Conservation (phyloP, 1,284 basidiomycete species). For the Coniophora puteana region DNA sequence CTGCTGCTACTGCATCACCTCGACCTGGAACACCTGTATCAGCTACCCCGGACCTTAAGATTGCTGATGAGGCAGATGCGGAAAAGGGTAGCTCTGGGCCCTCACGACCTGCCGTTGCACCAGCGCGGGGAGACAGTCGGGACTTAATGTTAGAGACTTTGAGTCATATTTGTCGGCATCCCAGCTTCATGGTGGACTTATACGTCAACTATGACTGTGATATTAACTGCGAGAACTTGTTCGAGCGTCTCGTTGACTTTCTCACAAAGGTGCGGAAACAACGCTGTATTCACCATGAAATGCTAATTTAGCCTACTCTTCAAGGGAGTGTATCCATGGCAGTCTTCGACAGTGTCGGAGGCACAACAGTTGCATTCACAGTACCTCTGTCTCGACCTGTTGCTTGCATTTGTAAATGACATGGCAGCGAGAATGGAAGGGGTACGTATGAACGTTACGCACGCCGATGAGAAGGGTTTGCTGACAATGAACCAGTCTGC, state of each 20-base stretch:
- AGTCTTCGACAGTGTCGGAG: constrained; percentile 59
- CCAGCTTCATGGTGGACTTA: constrained; percentile 92
- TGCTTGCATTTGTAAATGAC: constrained; percentile 84
- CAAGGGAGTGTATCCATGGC: constrained; percentile 75
- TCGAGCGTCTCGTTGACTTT: constrained; percentile 89
- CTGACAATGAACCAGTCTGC: no score
- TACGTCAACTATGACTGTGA: constrained; percentile 98
- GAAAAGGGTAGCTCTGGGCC: constrained; percentile 53
- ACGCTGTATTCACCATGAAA: background rate
- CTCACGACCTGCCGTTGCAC: constrained; percentile 57
- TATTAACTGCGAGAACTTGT: constrained; percentile 94
- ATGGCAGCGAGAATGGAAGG: constrained; percentile 82
- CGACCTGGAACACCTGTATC: constrained; percentile 54
- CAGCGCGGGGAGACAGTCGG: constrained; percentile 84
- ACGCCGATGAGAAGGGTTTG: no score
- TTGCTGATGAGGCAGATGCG: constrained; percentile 41
- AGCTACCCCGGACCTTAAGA: constrained; percentile 42
- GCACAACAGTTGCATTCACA: constrained; percentile 77
- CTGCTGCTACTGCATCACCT: constrained; percentile 37
- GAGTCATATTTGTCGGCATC: constrained; percentile 73
- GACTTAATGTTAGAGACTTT: constrained; percentile 91
- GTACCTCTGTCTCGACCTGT: constrained; percentile 85
- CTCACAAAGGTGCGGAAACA: constrained; percentile 64
- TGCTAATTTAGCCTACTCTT: constrained; percentile 3
- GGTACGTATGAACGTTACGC: constrained; percentile 38